Percentiles rank a stretch among this genome's conserved stretches.
Evolutionary conservation across 164 flowering plant genomes (phyloP).

Genomic region (Vitis vinifera): DNA sequence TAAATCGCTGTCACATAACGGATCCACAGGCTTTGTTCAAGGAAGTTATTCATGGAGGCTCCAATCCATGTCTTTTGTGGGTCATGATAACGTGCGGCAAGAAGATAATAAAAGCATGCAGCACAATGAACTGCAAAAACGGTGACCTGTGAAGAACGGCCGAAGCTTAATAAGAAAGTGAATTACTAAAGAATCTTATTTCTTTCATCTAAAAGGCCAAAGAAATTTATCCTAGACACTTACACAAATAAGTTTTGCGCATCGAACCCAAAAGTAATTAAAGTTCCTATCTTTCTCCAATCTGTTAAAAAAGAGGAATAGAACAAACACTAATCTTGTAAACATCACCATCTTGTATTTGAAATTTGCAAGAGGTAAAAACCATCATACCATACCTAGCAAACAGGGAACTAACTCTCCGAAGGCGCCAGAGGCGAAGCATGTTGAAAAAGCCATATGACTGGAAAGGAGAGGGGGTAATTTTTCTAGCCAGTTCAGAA

Average conservation of each 20-base stretch:
- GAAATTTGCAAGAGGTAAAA: not conserved
- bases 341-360: not conserved
- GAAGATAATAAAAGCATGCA: slow-evolving; percentile 80
- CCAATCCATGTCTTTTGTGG: slow-evolving; percentile 79
- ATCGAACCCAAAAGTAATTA: slow-evolving; percentile 86
- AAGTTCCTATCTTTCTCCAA: slow-evolving; percentile 88
- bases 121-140: slow-evolving; percentile 93
- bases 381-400: slow-evolving; percentile 47
- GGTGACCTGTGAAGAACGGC: slow-evolving; percentile 60
- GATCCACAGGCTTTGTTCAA: slow-evolving; percentile 45
- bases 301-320: slow-evolving; percentile 35
- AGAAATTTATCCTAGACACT: slow-evolving; percentile 27
- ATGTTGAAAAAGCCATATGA: slow-evolving; percentile 80
- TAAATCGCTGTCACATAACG: slow-evolving; percentile 84
- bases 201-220: not conserved
- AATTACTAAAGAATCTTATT: not conserved
- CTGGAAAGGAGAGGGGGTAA: slow-evolving; percentile 44
- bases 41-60: slow-evolving; percentile 41
- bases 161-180: not conserved
- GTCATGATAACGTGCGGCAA: slow-evolving; percentile 70
- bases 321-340: not conserved
- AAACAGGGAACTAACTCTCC: slow-evolving; percentile 86
- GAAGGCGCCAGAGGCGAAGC: slow-evolving; percentile 99
- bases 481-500: slow-evolving; percentile 59
- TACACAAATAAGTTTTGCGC: slow-evolving; percentile 84